Percentiles rank a stretch among this genome's conserved stretches.
Evolutionary conservation across 306 rosid species (phyloP).

Genomic region (Quercus mongolica): DNA sequence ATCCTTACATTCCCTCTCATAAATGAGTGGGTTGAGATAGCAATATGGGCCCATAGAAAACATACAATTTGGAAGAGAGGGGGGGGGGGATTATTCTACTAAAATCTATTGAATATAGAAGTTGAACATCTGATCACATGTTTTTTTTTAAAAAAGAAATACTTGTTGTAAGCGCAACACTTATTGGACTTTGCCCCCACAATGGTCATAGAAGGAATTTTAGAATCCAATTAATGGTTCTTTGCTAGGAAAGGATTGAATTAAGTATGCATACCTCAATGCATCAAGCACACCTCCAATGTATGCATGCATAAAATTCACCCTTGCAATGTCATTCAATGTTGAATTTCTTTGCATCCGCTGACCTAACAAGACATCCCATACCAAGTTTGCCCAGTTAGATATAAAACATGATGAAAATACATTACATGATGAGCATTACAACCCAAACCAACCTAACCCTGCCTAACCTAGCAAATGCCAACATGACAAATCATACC

Average conservation of each 20-base stretch:
- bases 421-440: background rate
- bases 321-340: conserved; percentile 40
- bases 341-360: conserved; percentile 28
- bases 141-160: background rate
- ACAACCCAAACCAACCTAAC: background rate
- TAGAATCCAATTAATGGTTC: too few relatives aligned
- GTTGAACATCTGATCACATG: too few relatives aligned
- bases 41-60: background rate
- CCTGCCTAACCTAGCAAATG: background rate
- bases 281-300: conserved; percentile 40
- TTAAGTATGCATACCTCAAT: conserved; percentile 24
- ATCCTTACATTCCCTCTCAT: background rate
- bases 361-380: conserved; percentile 34
- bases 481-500: background rate
- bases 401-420: background rate
- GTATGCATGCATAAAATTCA: conserved; percentile 33
- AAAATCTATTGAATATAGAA: background rate
- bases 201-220: background rate
- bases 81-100: background rate
- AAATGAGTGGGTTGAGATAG: background rate
- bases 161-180: background rate
- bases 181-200: background rate
- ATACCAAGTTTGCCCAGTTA: background rate
- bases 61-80: background rate
- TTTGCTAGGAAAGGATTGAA: background rate